Conservation (phyloP, 2,329 filamentous ascomycete genomes). For the Pseudocercospora musae region DNA sequence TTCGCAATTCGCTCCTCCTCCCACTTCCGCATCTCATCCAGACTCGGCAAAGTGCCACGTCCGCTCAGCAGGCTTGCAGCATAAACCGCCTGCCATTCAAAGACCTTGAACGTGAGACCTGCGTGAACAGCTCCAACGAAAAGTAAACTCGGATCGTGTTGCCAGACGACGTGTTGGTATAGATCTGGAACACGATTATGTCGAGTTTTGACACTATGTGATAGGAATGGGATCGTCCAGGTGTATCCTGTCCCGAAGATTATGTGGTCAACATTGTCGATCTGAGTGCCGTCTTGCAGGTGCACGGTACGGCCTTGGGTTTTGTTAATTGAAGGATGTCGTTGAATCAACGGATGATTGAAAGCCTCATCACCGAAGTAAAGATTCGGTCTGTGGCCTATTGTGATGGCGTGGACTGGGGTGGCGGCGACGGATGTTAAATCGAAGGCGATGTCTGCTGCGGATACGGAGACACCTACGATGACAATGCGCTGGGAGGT, state of each 20-base stretch:
- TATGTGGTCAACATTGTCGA: constrained; percentile 57
- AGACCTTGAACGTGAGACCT: constrained; percentile 64
- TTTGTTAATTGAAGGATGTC: constrained; percentile 49
- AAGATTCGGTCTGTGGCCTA: constrained; percentile 49
- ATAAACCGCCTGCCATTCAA: constrained; percentile 65
- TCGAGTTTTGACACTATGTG: constrained; percentile 45
- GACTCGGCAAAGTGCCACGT: constrained; percentile 49
- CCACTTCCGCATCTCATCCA: constrained; percentile 54
- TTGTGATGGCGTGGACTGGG: constrained; percentile 54
- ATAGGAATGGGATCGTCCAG: constrained; percentile 62
- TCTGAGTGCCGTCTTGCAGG: constrained; percentile 54
- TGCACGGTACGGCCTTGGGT: constrained; percentile 51
- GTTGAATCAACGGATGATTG: constrained; percentile 53
- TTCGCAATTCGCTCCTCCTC: constrained; percentile 53
- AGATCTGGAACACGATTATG: constrained; percentile 57
- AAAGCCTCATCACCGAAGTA: constrained; percentile 61
- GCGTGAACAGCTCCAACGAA: constrained; percentile 58
- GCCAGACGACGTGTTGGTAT: constrained; percentile 58
- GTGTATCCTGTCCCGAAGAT: constrained; percentile 66
- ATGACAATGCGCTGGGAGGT: constrained; percentile 51
- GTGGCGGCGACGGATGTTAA: constrained; percentile 45
- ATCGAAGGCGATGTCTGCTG: constrained; percentile 59
- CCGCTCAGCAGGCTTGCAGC: constrained; percentile 59
- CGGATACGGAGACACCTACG: constrained; percentile 63
- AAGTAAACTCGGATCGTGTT: constrained; percentile 52